phyloP scores from a whole-genome alignment of 148 eudicot genomes.

The Silene uniflora region DNA sequence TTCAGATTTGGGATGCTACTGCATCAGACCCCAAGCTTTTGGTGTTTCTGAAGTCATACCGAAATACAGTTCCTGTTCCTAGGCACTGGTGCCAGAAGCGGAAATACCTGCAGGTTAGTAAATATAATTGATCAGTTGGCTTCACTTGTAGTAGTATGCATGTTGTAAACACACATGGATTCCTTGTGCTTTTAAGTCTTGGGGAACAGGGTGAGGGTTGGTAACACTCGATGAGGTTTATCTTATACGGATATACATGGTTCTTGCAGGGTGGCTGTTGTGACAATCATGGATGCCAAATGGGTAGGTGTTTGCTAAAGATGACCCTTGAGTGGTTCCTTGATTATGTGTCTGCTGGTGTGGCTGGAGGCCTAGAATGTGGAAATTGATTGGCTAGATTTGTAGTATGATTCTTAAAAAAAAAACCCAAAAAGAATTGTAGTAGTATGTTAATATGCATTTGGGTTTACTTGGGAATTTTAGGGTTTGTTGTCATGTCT shows the following conservation, averaged over 20 bases:
- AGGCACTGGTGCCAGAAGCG: constrained; percentile 97
- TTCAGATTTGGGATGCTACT: constrained; percentile 98
- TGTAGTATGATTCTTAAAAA: not conserved
- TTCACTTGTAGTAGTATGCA: not conserved
- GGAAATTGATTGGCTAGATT: constrained; percentile 14
- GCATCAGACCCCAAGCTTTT: constrained; percentile 16
- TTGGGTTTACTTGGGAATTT: not conserved
- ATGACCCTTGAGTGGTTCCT: constrained; percentile 49
- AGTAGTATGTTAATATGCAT: not conserved
- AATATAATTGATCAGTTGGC: not conserved
- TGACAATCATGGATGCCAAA: constrained; percentile 77
- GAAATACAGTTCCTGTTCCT: constrained; percentile 95
- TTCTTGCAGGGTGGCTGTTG: constrained; percentile 99
- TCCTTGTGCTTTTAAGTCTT: constrained; percentile 22
- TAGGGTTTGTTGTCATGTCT: constrained; percentile 17
- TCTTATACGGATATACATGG: constrained; percentile 88
- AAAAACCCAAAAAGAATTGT: not conserved
- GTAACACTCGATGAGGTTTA: constrained; percentile 56
- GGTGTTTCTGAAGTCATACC: constrained; percentile 20
- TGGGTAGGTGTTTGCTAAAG: constrained; percentile 78
- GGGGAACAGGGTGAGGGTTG: constrained; percentile 47
- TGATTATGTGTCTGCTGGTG: constrained; percentile 31
- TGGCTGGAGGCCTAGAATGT: constrained; percentile 43
- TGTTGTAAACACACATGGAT: not conserved
- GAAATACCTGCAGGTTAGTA: constrained; percentile 64